Evolutionary conservation across 2,329 filamentous ascomycete genomes (phyloP).

Genomic region (Fusarium robinianum): DNA sequence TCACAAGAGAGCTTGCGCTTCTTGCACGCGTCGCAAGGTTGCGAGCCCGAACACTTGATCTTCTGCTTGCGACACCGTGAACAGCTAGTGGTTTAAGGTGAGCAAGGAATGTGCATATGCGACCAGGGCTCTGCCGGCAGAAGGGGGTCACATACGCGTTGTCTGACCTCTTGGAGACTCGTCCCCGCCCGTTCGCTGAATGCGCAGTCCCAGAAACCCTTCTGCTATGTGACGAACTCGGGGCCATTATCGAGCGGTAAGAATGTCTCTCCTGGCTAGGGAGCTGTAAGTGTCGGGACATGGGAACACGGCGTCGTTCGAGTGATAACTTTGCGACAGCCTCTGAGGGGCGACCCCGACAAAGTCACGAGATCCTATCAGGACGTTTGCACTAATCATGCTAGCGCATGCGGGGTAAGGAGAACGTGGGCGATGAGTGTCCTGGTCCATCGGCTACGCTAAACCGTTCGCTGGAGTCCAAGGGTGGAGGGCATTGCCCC

Average conservation of each 20-base stretch:
- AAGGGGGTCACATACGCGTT: constrained; percentile 32
- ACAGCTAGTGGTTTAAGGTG: constrained; percentile 26
- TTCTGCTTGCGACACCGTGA: constrained; percentile 41
- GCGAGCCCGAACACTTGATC: constrained; percentile 41
- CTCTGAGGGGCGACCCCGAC: too few species aligned
- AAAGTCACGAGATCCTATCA: too few species aligned
- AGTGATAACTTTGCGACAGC: too few species aligned
- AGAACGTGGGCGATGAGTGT: too few species aligned
- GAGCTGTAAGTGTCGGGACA: too few species aligned
- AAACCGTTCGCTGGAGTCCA: too few species aligned
- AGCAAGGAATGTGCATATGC: constrained; percentile 3
- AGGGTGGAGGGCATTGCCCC: too few species aligned
- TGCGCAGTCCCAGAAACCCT: constrained; percentile 22
- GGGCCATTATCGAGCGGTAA: constrained; percentile 17
- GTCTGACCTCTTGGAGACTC: constrained; percentile 35
- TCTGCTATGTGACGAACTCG: constrained; percentile 23
- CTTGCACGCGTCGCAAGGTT: constrained; percentile 41
- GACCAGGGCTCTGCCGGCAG: neutral
- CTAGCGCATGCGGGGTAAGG: too few species aligned
- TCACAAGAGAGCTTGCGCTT: constrained; percentile 41
- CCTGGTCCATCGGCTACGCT: too few species aligned
- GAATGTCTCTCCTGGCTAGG: too few species aligned
- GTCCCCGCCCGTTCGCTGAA: constrained; percentile 17
- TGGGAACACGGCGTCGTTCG: too few species aligned
- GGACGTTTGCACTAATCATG: too few species aligned